Base-by-base conservation (phyloP, 306 rosid genomes). In the Luffa aegyptiaca region DNA sequence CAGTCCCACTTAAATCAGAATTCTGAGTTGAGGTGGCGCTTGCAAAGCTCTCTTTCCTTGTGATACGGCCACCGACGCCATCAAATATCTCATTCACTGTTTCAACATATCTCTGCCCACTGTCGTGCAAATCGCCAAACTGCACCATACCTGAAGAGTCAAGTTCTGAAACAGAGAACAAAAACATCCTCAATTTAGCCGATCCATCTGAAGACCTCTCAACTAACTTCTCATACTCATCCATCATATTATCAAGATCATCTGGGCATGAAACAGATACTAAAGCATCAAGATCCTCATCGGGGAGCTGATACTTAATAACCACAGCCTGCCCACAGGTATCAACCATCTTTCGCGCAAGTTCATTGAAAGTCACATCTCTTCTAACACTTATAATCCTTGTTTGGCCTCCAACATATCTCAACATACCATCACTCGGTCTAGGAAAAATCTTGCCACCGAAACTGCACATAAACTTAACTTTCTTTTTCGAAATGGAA, bases 341-440 rank as follows among this genome's bases (percentile, higher is more conserved):
- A 66, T 90, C 90, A 81, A 74, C 75, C 89, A 94, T 90, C 88
- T 94, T 94, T 55, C 89, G 94, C 79, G 75, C 80, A 61, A 94
- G 75, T 83, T 92, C 93, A 68, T 71, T 77, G 83, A 87, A 86
- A 83, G 86, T 86, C 83, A 90, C 90, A 58, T 92, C 93, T 85
- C 88, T 86, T 79, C 82, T 86, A 52, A 92, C 90, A 85, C 97
- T 88, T 72, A 92, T 88, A 79, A 94, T 92, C 86, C 93, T 85
- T 1, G 98, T 92, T 79, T 87, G 93, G n/a, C 98, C 98, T 74
- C 98, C 97, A 71, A 94, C 97, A 81, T 94, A 94, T 82, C 98
- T 94, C 89, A 94, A 74, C 89, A 86, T 78, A 63, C 94, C 94
- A 82, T 94, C 98, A 42, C 93, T 92, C 33, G 96, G 97, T 82